These are phyloP conservation scores for Populus euphratica DNA, from an alignment of 345 rosid genomes.

Conservation along the genomic window DNA sequence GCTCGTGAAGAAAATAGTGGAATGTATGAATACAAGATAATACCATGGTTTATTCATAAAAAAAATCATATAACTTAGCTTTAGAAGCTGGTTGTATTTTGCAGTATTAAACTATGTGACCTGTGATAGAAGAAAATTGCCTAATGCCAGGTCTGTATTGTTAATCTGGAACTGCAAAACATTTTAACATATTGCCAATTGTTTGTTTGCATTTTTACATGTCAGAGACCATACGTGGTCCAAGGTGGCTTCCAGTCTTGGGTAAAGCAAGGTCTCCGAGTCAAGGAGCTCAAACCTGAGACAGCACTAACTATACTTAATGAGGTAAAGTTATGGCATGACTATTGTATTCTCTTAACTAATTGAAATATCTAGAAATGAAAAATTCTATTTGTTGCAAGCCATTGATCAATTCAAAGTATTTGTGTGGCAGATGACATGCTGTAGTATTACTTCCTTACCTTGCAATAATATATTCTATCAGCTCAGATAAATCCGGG, in stretches of 20 bases:
- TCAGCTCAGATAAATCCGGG: background rate
- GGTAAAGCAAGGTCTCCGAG: slow-evolving; percentile 66
- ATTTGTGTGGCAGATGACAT: background rate
- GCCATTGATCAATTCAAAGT: background rate
- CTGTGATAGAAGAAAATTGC: background rate
- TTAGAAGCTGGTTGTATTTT: background rate
- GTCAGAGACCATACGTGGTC: slow-evolving; percentile 71
- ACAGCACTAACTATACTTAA: slow-evolving; percentile 70
- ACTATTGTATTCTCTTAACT: background rate
- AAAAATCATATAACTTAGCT: background rate
- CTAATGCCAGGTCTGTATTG: background rate
- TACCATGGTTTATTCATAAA: background rate
- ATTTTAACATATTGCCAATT: slow-evolving; percentile 12
- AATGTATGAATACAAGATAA: background rate
- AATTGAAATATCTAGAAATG: background rate
- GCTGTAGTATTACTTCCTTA: background rate
- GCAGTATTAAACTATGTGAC: background rate
- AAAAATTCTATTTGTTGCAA: background rate
- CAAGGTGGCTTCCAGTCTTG: slow-evolving; percentile 89
- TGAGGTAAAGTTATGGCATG: slow-evolving; percentile 47
- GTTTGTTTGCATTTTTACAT: slow-evolving; percentile 12
- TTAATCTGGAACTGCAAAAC: background rate
- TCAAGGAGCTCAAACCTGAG: slow-evolving; percentile 80
- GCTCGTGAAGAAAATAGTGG: background rate
- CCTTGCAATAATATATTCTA: background rate